Conservation (phyloP, 257 asterid species). For the Anisodus tanguticus region DNA sequence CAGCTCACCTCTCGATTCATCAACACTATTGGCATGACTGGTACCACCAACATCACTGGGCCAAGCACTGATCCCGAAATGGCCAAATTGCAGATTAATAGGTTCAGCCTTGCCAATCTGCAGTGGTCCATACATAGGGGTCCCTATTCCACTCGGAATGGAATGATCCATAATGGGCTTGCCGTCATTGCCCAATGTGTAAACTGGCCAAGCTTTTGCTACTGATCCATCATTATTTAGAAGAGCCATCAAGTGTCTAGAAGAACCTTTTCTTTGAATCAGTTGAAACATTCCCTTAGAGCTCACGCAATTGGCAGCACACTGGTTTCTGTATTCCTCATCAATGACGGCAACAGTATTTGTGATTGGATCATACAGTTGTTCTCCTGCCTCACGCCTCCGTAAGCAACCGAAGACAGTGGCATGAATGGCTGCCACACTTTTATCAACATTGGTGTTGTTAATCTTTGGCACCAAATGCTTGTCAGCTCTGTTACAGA, state of each 20-base stretch:
- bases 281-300: slow-evolving; percentile 98
- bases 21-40: slow-evolving; percentile 89
- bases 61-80: slow-evolving; percentile 96
- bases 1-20: slow-evolving; percentile 80
- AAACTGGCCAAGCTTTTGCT: slow-evolving; percentile 98
- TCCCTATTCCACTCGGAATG: slow-evolving; percentile 55
- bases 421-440: slow-evolving; percentile 97
- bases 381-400: slow-evolving; percentile 82
- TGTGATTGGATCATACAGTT: slow-evolving; percentile 74
- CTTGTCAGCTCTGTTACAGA: slow-evolving; percentile 93
- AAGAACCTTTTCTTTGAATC: slow-evolving; percentile 93
- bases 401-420: slow-evolving; percentile 93
- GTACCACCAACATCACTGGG: slow-evolving; percentile 87
- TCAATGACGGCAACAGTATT: slow-evolving; percentile 72
- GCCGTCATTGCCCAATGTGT: slow-evolving; percentile 55
- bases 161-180: slow-evolving; percentile 49
- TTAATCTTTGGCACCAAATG: slow-evolving; percentile 95
- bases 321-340: slow-evolving; percentile 96
- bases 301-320: slow-evolving; percentile 85
- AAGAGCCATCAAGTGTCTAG: slow-evolving; percentile 94
- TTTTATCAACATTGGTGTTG: slow-evolving; percentile 93
- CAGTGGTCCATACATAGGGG: slow-evolving; percentile 85
- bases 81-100: slow-evolving; percentile 92
- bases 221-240: slow-evolving; percentile 91
- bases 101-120: slow-evolving; percentile 81